Evolutionary conservation across 176 grass and related monocot genomes (phyloP).

Genomic region (Paspalum notatum): DNA sequence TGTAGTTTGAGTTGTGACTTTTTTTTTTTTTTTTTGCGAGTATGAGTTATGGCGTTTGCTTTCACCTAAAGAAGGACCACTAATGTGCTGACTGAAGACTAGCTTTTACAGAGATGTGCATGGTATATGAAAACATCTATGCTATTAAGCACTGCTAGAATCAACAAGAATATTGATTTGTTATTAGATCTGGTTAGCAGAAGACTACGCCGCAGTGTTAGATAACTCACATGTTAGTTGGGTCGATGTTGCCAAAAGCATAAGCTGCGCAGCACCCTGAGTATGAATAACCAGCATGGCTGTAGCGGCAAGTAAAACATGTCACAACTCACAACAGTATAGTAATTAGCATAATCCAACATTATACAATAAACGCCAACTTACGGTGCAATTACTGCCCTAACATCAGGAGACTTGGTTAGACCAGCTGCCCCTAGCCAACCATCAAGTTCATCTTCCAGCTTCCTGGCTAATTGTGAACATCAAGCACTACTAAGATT

Average conservation of each 20-base stretch:
- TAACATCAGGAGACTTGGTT: constrained; percentile 78
- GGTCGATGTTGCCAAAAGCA: constrained; percentile 98
- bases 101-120: neutral
- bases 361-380: constrained; percentile 29
- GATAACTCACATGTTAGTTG: constrained; percentile 79
- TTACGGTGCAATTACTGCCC: constrained; percentile 97
- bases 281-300: constrained; percentile 99
- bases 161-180: constrained; percentile 12
- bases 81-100: neutral
- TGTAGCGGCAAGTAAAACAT: constrained; percentile 47
- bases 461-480: constrained; percentile 65
- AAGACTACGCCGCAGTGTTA: neutral
- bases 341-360: constrained; percentile 1
- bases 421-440: constrained; percentile 73
- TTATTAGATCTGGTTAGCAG: neutral
- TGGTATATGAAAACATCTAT: neutral
- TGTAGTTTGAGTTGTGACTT: neutral
- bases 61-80: neutral
- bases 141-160: neutral
- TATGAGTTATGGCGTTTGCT: neutral
- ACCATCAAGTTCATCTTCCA: constrained; percentile 82
- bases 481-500: constrained; percentile 33
- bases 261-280: constrained; percentile 90
- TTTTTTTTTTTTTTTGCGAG: too few species aligned
- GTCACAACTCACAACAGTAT: neutral